phyloP scores from a whole-genome alignment of 2,329 filamentous ascomycete species.

The Camillea tinctor region DNA sequence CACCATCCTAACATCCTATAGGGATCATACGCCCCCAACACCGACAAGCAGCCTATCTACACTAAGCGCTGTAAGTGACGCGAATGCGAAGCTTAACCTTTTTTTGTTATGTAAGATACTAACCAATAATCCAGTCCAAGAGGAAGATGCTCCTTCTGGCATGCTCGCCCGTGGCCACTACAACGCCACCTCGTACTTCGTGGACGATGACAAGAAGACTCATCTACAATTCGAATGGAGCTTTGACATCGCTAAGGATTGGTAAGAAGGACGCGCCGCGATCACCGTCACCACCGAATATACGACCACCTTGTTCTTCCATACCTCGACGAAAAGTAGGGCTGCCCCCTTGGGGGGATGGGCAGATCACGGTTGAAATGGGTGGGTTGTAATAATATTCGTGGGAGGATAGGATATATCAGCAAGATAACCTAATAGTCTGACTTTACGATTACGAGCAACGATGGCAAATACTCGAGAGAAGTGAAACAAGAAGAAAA shows the following conservation, averaged over 20 bases:
- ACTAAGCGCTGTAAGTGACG: slow-evolving; percentile 80
- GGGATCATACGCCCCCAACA: slow-evolving; percentile 93
- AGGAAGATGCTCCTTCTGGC: slow-evolving; percentile 88
- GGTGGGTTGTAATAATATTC: not conserved
- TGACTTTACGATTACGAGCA: slow-evolving; percentile 1
- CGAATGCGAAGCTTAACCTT: not conserved
- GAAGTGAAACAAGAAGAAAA: slow-evolving; percentile 3
- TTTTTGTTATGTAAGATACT: not conserved
- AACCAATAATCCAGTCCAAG: slow-evolving; percentile 61
- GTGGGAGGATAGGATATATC: not conserved
- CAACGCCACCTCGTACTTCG: slow-evolving; percentile 83
- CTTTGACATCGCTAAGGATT: slow-evolving; percentile 96
- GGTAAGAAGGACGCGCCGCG: slow-evolving; percentile 51
- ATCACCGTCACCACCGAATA: not conserved
- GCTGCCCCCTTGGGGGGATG: not conserved
- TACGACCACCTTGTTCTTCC: not conserved
- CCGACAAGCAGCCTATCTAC: slow-evolving; percentile 79
- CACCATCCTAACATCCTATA: slow-evolving; percentile 38
- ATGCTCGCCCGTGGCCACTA: slow-evolving; percentile 91
- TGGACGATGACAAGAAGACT: slow-evolving; percentile 90
- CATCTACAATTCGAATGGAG: slow-evolving; percentile 94
- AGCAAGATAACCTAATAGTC: not conserved
- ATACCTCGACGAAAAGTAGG: not conserved
- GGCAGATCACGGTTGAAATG: not conserved
- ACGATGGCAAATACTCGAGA: not conserved